Percentiles rank a stretch among this genome's conserved stretches.
Evolutionary conservation across 139 green algal genomes (phyloP).

Genomic region (Chlorella sorokiniana): DNA sequence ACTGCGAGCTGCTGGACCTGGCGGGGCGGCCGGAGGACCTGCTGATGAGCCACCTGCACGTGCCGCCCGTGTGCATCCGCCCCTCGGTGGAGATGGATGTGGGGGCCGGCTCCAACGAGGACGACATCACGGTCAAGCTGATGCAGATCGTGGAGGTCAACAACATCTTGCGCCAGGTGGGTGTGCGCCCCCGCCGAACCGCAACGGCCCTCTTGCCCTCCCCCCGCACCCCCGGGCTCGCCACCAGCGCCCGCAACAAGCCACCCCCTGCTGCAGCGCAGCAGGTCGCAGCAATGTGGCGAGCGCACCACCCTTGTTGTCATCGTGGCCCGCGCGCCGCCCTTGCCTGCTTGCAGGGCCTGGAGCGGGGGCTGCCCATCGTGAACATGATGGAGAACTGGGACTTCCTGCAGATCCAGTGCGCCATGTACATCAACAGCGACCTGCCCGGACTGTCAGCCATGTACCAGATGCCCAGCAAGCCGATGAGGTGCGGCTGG

Average conservation of each 20-base stretch:
- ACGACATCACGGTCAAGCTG: conserved; percentile 98
- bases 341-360: conserved; percentile 43
- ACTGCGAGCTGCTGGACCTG: conserved; percentile 66
- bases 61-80: conserved; percentile 96
- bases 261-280: no score
- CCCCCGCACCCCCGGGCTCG: no score
- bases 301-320: neutral
- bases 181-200: neutral
- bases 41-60: conserved; percentile 84
- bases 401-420: conserved; percentile 42
- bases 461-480: conserved; percentile 68
- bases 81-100: conserved; percentile 95
- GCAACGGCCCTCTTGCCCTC: no score
- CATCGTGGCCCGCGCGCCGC: neutral
- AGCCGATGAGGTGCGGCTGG: conserved; percentile 69
- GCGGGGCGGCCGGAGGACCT: conserved; percentile 83
- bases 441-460: conserved; percentile 89
- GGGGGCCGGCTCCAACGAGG: conserved; percentile 91
- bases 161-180: conserved; percentile 58
- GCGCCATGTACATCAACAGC: conserved; percentile 87
- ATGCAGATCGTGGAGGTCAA: conserved; percentile 92
- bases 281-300: no score
- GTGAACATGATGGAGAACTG: conserved; percentile 88
- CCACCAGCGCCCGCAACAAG: no score
- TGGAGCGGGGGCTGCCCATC: conserved; percentile 82